Percentiles rank a stretch among this genome's conserved stretches.
Evolutionary conservation across 2,329 filamentous ascomycete species (phyloP).

Genomic region (Lasiodiplodia citricola): DNA sequence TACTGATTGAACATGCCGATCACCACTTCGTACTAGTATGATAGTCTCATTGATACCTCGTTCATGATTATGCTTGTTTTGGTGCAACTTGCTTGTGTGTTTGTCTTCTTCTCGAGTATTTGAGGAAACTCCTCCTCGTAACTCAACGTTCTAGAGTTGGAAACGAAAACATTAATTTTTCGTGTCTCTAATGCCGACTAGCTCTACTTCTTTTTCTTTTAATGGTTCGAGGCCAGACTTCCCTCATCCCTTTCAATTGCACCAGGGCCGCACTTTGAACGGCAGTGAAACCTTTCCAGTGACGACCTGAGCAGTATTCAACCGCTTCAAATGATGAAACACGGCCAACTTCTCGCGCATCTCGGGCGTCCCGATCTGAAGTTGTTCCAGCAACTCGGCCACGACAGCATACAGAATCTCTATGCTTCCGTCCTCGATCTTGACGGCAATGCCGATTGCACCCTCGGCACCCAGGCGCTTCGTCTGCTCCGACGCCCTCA

Average conservation of each 20-base stretch:
- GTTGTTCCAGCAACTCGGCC: slow-evolving; percentile 51
- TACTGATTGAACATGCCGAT: no score
- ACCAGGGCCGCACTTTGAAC: slow-evolving; percentile 12
- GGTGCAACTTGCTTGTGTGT: no score
- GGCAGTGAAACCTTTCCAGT: slow-evolving; percentile 37
- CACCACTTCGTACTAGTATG: no score
- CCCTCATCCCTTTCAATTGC: neutral
- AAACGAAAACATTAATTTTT: no score
- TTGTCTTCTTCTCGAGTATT: no score
- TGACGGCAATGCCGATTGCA: slow-evolving; percentile 52
- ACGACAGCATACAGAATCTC: slow-evolving; percentile 52
- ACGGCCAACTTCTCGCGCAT: slow-evolving; percentile 36
- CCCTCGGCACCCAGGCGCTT: slow-evolving; percentile 40
- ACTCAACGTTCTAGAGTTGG: no score
- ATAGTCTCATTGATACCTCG: no score
- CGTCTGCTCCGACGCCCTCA: slow-evolving; percentile 48
- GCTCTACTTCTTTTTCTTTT: no score
- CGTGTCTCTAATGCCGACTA: no score
- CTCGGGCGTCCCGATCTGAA: slow-evolving; percentile 45
- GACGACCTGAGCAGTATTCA: slow-evolving; percentile 48
- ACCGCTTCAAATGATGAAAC: slow-evolving; percentile 43
- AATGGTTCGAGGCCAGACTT: no score
- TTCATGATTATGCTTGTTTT: no score
- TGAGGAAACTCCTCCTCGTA: no score
- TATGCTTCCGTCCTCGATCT: slow-evolving; percentile 56